Evolutionary conservation across 176 grass and related monocot species (phyloP), one percentile per base, ranked within the genome.

Genomic region (Aegilops sharonensis): DNA sequence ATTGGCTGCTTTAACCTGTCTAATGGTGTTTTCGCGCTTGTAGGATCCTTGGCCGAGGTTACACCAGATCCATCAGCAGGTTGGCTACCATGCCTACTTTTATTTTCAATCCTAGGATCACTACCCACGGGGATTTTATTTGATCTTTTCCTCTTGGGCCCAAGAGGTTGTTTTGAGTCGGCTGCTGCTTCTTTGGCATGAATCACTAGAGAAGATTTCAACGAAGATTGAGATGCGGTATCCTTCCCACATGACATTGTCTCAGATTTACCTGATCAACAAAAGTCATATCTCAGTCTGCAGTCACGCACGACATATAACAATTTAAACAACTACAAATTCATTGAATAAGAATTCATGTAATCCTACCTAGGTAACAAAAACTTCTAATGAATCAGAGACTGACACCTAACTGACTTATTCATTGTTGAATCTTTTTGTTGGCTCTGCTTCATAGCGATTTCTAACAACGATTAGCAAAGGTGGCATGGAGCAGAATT

Each of bases 1-100:
- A 98, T 90, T 73, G 97, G 97, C 90, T 92, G 93, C 67, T 91
- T 99, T 84, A 90, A 77, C 70, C 87, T 95, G 42, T 99, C 94
- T 69, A 88, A 81, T 21, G 91, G 84, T 60, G 91, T 90, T 88
- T 89, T 94, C 6, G 92, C 88, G 80, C 97, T 99, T 52, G 92
- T 99, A 85, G 85, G 79, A 85, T 99, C 97, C 82, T 94, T 99
- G 67, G 87, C 84, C 0, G 97, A 99, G 23, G 97, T 99, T 89
- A 99, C 60, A 25, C 94, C 94, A 37, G 93, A 95, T 54, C 54
- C 91, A 80, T 98, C 97, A 29, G 94, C 92, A 71, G 85, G 76
- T 94, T 95, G 89, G 64, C 62, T 91, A 21, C 93, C 88, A 80
- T 88, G 77, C 83, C 57, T 91, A 47, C 12, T 87, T 78, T 81